A percentile compares a stretch with the other conserved stretches of the same genome.
phyloP scores from a whole-genome alignment of 345 rosid genomes.

The Moringa oleifera region DNA sequence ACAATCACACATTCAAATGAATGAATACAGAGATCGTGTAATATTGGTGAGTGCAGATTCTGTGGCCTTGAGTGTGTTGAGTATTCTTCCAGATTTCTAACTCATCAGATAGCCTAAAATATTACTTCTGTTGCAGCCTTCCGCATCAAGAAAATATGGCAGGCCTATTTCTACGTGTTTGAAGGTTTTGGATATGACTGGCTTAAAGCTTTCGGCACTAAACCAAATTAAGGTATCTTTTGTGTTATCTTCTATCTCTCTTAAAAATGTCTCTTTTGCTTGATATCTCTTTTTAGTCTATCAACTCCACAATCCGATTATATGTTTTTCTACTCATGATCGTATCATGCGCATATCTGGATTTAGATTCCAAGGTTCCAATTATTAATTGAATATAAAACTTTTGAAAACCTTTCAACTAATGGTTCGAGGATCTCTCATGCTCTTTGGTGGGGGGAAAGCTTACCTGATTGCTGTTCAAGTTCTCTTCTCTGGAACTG shows the following conservation, averaged over 20 bases:
- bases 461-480: neutral
- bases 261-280: neutral
- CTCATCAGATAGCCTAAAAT: constrained; percentile 9
- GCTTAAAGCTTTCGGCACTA: constrained; percentile 80
- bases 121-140: constrained; percentile 45
- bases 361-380: neutral
- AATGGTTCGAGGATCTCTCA: neutral
- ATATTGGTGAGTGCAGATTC: constrained; percentile 52
- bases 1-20: constrained; percentile 97
- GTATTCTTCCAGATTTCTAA: neutral
- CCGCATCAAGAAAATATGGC: constrained; percentile 63
- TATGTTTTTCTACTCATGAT: neutral
- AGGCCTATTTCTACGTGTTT: constrained; percentile 65
- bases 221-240: constrained; percentile 75
- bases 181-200: constrained; percentile 97
- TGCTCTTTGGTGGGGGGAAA: neutral
- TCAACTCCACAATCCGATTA: neutral
- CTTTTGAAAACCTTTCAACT: neutral
- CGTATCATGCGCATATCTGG: neutral
- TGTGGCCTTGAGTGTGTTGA: neutral
- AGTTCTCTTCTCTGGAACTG: neutral
- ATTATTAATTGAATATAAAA: too few species aligned
- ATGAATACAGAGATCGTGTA: constrained; percentile 91
- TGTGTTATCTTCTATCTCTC: constrained; percentile 6
- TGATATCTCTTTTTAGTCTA: neutral